Evolutionary conservation across 805 yeast genomes (phyloP).

Genomic region (Cephaloascus albidus): DNA sequence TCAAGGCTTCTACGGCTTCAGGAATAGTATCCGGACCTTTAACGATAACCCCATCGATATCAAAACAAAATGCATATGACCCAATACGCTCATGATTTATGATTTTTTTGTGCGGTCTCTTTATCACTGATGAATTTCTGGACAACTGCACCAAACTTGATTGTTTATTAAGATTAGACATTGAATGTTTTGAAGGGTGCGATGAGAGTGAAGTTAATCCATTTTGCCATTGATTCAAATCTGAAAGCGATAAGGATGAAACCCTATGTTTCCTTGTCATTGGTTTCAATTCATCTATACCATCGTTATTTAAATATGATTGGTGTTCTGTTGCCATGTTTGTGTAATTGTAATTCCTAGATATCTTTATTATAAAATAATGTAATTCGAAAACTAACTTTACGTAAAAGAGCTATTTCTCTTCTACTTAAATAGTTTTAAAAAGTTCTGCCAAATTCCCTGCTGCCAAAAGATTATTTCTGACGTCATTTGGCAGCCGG

Average conservation of each 20-base stretch:
- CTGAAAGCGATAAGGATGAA: constrained; percentile 59
- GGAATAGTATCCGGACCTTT: constrained; percentile 81
- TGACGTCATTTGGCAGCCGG: no score
- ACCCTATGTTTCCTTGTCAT: constrained; percentile 52
- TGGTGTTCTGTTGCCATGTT: no score
- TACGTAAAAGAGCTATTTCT: no score
- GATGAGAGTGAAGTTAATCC: constrained; percentile 28
- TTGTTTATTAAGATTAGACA: constrained; percentile 29
- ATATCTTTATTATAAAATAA: no score
- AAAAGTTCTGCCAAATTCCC: no score
- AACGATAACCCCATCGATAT: constrained; percentile 85
- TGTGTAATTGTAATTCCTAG: no score
- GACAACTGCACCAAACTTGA: constrained; percentile 35
- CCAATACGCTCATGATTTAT: constrained; percentile 70
- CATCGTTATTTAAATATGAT: constrained; percentile 65
- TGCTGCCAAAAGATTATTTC: no score
- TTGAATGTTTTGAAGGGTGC: constrained; percentile 20
- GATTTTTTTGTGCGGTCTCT: constrained; percentile 29
- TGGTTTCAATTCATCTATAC: constrained; percentile 60
- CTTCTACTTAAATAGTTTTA: no score
- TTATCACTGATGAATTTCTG: constrained; percentile 34
- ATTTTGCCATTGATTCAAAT: constrained; percentile 53
- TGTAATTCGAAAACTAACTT: no score
- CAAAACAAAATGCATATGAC: constrained; percentile 84
- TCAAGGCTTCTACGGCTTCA: constrained; percentile 66